phyloP scores from a whole-genome alignment of 2,329 filamentous ascomycete genomes.

The Escovopsis sp. region DNA sequence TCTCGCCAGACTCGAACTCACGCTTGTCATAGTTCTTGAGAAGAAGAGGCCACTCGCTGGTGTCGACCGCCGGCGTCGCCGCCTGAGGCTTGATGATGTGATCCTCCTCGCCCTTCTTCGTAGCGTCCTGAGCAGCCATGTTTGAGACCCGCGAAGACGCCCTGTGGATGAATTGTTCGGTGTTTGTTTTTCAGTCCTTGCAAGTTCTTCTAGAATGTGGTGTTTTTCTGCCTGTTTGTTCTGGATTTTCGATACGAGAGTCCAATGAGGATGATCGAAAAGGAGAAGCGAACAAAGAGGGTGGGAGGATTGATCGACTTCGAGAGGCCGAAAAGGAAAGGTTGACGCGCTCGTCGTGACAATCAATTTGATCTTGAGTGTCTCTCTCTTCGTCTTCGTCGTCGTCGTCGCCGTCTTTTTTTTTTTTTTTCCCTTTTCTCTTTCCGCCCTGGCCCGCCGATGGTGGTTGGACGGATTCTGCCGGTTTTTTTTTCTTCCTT shows the following conservation, averaged over 20 bases:
- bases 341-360: neutral
- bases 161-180: too few relatives aligned
- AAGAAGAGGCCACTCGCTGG: slow-evolving; percentile 81
- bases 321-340: neutral
- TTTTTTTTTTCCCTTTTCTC: neutral
- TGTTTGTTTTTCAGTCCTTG: too few relatives aligned
- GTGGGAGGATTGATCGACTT: neutral
- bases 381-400: slow-evolving; percentile 1
- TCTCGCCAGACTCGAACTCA: slow-evolving; percentile 30
- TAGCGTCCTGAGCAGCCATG: slow-evolving; percentile 34
- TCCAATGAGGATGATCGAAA: too few relatives aligned
- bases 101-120: slow-evolving; percentile 39
- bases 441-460: slow-evolving; percentile 4
- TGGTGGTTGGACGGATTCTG: slow-evolving; percentile 5
- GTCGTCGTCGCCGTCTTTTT: neutral
- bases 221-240: too few relatives aligned
- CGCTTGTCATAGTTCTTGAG: slow-evolving; percentile 92
- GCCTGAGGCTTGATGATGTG: slow-evolving; percentile 89
- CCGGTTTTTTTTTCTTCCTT: slow-evolving; percentile 9
- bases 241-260: too few relatives aligned
- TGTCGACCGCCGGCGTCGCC: slow-evolving; percentile 62
- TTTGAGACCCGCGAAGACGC: too few relatives aligned
- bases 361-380: slow-evolving; percentile 1
- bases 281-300: too few relatives aligned
- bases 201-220: too few relatives aligned